Percentiles rank a stretch among this genome's conserved stretches.
phyloP scores from a whole-genome alignment of 441 rosid genomes.

The Pelargonium fulgidum region DNA sequence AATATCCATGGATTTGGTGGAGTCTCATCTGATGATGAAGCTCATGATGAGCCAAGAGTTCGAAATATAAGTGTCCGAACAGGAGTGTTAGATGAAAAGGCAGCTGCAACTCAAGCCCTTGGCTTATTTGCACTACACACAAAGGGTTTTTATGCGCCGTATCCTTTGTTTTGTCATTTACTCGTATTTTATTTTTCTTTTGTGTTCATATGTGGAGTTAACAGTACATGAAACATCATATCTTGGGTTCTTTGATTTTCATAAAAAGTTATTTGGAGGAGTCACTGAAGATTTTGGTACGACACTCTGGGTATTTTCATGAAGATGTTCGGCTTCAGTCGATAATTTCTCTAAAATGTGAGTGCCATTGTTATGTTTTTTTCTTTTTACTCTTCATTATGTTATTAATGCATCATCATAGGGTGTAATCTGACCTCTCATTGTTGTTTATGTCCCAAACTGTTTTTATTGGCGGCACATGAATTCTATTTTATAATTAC shows the following conservation, averaged over 20 bases:
- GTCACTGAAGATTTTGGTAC: slow-evolving; percentile 68
- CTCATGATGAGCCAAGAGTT: slow-evolving; percentile 91
- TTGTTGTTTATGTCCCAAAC: not conserved
- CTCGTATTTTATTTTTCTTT: slow-evolving; percentile 6
- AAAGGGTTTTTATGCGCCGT: slow-evolving; percentile 71
- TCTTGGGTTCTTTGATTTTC: slow-evolving; percentile 41
- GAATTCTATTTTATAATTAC: not conserved
- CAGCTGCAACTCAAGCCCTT: slow-evolving; percentile 99
- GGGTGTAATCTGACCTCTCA: not conserved
- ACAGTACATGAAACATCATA: not conserved
- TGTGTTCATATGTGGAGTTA: not conserved
- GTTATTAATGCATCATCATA: not conserved
- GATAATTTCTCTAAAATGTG: slow-evolving; percentile 70
- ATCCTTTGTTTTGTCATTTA: slow-evolving; percentile 41
- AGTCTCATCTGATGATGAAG: slow-evolving; percentile 98
- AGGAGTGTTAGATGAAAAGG: slow-evolving; percentile 97
- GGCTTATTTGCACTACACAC: slow-evolving; percentile 95
- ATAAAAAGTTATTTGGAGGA: slow-evolving; percentile 79
- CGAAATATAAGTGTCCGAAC: slow-evolving; percentile 94
- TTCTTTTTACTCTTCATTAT: not conserved
- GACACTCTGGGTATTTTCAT: slow-evolving; percentile 87
- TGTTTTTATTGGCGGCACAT: not conserved
- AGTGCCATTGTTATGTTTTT: slow-evolving; percentile 28
- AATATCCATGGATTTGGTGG: slow-evolving; percentile 77
- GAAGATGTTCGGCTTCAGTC: slow-evolving; percentile 99